Percentiles rank a stretch among this genome's conserved stretches.
Conservation (phyloP, 148 eudicot species). For the Fagopyrum homotropicum region DNA sequence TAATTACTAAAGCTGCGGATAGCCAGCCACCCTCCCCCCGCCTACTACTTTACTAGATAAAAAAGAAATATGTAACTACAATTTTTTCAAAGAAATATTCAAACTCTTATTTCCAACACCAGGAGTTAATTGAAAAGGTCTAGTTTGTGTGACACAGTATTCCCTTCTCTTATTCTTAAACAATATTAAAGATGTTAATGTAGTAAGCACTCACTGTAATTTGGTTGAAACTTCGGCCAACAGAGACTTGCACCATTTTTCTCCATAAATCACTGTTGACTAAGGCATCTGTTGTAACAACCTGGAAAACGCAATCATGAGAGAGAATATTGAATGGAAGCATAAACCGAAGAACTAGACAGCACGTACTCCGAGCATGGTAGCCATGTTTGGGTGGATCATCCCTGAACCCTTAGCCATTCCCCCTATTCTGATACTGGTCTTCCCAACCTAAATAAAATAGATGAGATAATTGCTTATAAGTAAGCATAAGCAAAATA, state of each 20-base stretch:
- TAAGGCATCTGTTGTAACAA: conserved; percentile 87
- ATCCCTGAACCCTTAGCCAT: conserved; percentile 99
- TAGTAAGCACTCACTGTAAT: conserved; percentile 55
- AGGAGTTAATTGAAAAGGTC: neutral
- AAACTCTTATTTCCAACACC: neutral
- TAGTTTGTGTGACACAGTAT: neutral
- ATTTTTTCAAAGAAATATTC: neutral
- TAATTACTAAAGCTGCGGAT: no score
- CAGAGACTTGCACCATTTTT: conserved; percentile 86
- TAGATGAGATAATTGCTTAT: conserved; percentile 7
- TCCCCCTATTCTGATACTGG: conserved; percentile 70
- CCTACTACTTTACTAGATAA: no score
- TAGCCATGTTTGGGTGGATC: conserved; percentile 99
- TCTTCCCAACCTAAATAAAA: conserved; percentile 55
- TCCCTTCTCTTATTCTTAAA: neutral
- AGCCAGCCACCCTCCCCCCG: no score
- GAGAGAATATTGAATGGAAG: conserved; percentile 2
- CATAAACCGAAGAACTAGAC: conserved; percentile 17
- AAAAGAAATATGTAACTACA: neutral
- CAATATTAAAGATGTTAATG: neutral
- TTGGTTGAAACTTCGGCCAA: conserved; percentile 92
- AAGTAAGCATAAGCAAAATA: neutral
- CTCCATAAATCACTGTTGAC: conserved; percentile 84
- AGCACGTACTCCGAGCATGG: conserved; percentile 89
- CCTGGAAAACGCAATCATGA: conserved; percentile 39